A percentile compares a stretch with the other conserved stretches of the same genome.
Conservation (phyloP, 208 protist species). For the Leishmania mexicana region DNA sequence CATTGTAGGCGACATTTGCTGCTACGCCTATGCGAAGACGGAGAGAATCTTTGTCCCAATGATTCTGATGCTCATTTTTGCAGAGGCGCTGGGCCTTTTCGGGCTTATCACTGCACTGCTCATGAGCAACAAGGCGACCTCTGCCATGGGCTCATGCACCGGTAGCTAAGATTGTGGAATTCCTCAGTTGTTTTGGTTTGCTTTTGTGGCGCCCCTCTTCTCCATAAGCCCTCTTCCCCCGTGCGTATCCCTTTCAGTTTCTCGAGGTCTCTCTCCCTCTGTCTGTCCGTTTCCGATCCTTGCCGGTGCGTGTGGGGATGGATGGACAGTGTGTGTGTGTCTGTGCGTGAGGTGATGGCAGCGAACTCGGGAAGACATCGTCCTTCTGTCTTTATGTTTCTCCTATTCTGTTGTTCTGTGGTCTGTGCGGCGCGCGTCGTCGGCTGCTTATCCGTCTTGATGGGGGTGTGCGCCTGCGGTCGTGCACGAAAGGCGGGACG, state of each 20-base stretch:
- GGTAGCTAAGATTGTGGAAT: conserved; percentile 4
- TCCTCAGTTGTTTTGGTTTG: no score
- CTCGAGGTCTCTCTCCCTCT: no score
- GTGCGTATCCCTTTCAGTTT: background rate
- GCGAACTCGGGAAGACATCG: background rate
- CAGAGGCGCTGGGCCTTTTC: conserved; percentile 98
- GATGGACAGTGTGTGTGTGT: background rate
- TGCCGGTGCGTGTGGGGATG: background rate
- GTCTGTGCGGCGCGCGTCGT: background rate
- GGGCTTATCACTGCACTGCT: conserved; percentile 98
- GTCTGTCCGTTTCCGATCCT: background rate
- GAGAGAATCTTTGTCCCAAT: conserved; percentile 99
- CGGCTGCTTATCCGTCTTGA: background rate
- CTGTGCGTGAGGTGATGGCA: background rate
- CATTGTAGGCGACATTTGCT: conserved; percentile 98
- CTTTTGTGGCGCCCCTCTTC: background rate
- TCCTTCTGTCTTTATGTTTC: background rate
- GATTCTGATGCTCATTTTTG: conserved; percentile 99
- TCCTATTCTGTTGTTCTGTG: background rate
- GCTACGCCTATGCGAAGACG: conserved; percentile 93
- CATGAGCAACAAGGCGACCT: conserved; percentile 84
- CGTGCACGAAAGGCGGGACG: background rate
- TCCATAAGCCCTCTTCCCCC: background rate
- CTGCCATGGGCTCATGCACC: conserved; percentile 45
- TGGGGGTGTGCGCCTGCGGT: background rate